Evolutionary conservation across 208 protist genomes (phyloP).

Genomic region (Leishmania amazonensis): DNA sequence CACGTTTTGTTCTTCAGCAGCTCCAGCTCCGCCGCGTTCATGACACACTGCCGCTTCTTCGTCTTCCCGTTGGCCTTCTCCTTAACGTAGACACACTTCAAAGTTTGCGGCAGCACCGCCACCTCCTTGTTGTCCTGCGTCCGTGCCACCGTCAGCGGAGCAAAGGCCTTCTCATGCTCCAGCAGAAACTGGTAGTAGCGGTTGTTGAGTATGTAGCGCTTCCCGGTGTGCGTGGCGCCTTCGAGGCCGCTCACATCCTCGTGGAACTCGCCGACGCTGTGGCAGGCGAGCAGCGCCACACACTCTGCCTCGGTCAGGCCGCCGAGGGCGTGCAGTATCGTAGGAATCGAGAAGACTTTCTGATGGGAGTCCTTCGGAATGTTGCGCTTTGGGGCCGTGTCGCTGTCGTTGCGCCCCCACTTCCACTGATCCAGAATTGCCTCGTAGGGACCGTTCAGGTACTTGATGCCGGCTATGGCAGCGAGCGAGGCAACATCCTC

Average conservation of each 20-base stretch:
- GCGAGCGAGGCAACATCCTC: conserved; percentile 74
- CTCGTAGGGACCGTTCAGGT: conserved; percentile 66
- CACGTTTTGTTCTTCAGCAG: conserved; percentile 57
- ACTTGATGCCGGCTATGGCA: conserved; percentile 75
- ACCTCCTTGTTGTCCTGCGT: conserved; percentile 80
- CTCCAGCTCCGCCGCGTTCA: conserved; percentile 68
- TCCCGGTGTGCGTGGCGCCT: conserved; percentile 64
- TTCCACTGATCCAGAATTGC: conserved; percentile 54
- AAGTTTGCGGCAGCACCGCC: conserved; percentile 49
- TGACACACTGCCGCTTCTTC: conserved; percentile 50
- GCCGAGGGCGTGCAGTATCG: conserved; percentile 64
- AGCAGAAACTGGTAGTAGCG: conserved; percentile 81
- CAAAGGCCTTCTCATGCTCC: conserved; percentile 63
- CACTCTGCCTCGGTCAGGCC: conserved; percentile 80
- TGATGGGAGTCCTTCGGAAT: conserved; percentile 29
- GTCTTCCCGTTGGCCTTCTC: conserved; percentile 30
- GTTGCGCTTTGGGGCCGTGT: conserved; percentile 55
- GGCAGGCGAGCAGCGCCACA: conserved; percentile 82
- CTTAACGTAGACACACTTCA: conserved; percentile 54
- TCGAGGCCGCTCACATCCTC: conserved; percentile 82
- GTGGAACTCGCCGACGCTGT: conserved; percentile 89
- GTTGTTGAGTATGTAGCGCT: conserved; percentile 74
- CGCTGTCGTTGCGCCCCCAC: conserved; percentile 86
- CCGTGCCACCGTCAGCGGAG: conserved; percentile 52
- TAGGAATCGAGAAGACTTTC: conserved; percentile 43